Conservation (phyloP, 306 rosid genomes). For the Prunus dulcis region DNA sequence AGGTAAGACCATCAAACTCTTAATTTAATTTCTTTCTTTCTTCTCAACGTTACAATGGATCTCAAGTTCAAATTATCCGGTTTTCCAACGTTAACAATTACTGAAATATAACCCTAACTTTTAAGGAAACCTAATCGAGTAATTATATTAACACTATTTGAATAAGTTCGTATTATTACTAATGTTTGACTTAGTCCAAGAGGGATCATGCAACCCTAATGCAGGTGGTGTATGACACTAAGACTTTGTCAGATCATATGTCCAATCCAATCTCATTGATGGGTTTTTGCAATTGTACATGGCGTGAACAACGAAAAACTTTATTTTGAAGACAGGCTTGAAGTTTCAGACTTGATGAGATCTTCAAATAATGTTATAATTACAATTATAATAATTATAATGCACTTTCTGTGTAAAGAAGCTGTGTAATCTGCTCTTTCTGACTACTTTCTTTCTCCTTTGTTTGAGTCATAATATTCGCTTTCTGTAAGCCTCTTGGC, state of each 20-base stretch:
- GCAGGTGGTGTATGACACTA: constrained; percentile 20
- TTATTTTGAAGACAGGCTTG: neutral
- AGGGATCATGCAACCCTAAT: constrained; percentile 3
- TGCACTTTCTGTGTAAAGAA: constrained; percentile 7
- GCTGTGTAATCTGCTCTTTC: neutral
- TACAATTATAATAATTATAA: neutral
- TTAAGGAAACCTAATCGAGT: neutral
- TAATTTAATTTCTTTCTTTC: too few species aligned
- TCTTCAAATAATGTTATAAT: neutral
- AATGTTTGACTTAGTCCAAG: neutral
- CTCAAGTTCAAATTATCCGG: too few species aligned
- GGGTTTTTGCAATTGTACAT: constrained; percentile 27
- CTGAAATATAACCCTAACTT: neutral
- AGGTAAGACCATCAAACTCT: too few species aligned
- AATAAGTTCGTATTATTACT: neutral
- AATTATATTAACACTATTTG: neutral
- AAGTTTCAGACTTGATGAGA: neutral
- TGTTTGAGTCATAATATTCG: constrained; percentile 48
- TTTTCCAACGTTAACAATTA: too few species aligned
- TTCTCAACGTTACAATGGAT: too few species aligned
- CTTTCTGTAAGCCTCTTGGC: constrained; percentile 40
- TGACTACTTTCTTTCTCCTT: constrained; percentile 20
- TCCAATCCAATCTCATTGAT: constrained; percentile 68
- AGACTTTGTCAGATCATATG: constrained; percentile 61
- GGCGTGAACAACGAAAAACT: constrained; percentile 63